Conservation (phyloP, 176 grass and related monocot species). For the Otatea glauca region DNA sequence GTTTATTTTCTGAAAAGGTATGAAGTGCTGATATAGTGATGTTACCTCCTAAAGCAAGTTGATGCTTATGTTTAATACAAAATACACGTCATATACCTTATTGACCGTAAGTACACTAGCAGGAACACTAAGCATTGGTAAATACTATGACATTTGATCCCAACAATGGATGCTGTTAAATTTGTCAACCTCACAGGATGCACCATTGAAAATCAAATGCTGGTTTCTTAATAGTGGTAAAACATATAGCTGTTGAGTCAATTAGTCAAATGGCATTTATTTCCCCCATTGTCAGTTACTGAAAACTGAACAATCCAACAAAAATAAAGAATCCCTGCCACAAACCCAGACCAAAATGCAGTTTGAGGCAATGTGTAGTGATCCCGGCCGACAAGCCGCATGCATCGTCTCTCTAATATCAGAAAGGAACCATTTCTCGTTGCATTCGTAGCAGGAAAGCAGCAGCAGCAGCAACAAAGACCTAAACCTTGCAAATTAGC, state of each 20-base stretch:
- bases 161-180: not conserved
- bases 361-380: not conserved
- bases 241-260: not conserved
- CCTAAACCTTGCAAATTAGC: not conserved
- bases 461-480: conserved; percentile 40
- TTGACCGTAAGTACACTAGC: not conserved
- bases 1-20: not conserved
- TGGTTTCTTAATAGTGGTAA: not conserved
- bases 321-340: not conserved
- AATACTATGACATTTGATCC: not conserved
- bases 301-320: not conserved
- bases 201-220: not conserved
- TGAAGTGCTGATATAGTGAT: not conserved
- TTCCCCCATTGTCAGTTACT: not conserved
- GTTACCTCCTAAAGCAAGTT: not conserved
- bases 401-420: not conserved
- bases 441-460: conserved; percentile 19
- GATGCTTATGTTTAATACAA: not conserved
- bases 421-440: not conserved
- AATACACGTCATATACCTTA: not conserved
- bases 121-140: not conserved
- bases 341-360: not conserved
- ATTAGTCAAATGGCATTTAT: not conserved
- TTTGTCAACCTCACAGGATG: not conserved
- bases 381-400: not conserved